These are phyloP conservation scores for Thermothelomyces thermophilus DNA, from an alignment of 2,329 filamentous ascomycete genomes.

Conservation along the genomic window DNA sequence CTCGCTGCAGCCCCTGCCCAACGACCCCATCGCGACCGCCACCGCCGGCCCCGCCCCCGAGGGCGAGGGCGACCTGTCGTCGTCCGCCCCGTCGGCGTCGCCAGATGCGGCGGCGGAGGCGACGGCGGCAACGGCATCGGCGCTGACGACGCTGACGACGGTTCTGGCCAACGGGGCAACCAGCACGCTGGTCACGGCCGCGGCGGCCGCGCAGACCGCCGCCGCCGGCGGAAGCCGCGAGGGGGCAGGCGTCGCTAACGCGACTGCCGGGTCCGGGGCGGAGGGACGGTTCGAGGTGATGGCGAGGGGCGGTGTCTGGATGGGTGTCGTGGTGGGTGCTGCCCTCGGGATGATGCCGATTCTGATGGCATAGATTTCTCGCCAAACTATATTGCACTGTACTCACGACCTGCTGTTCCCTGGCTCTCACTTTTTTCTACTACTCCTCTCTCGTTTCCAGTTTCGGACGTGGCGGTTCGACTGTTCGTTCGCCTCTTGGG, in stretches of 20 bases:
- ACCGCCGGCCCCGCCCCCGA: not conserved
- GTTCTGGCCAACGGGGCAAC: slow-evolving; percentile 10
- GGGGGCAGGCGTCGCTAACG: not conserved
- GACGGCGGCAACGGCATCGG: not conserved
- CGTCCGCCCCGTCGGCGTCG: not conserved
- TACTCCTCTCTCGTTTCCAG: no score
- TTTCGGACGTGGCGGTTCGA: no score
- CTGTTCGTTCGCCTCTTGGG: not conserved
- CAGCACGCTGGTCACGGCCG: slow-evolving; percentile 6
- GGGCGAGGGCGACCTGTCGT: not conserved
- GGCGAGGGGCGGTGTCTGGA: not conserved
- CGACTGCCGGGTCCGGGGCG: not conserved
- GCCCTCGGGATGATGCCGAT: not conserved
- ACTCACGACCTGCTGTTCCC: no score
- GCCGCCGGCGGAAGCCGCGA: no score
- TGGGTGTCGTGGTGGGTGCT: not conserved
- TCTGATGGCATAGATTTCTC: not conserved
- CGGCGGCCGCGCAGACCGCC: slow-evolving; percentile 6
- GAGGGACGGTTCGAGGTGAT: not conserved
- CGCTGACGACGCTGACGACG: slow-evolving; percentile 11
- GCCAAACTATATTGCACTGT: not conserved
- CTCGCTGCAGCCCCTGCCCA: slow-evolving; percentile 1
- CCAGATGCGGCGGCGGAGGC: not conserved
- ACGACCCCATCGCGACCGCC: not conserved
- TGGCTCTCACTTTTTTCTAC: no score